phyloP scores from a whole-genome alignment of 345 rosid genomes.

The Garcia nutans region DNA sequence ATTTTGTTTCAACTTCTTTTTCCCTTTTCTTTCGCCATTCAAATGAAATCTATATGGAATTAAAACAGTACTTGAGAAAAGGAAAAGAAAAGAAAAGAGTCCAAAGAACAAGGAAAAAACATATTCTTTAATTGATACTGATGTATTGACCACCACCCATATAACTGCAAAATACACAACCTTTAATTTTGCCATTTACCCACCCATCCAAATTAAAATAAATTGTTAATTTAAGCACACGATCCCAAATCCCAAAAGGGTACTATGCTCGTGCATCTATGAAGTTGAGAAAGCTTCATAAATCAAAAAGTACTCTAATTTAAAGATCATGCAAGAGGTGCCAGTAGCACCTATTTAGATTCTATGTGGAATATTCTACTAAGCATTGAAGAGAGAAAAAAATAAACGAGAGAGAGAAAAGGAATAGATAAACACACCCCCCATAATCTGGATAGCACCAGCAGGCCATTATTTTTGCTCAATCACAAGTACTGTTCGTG shows the following conservation, averaged over 20 bases:
- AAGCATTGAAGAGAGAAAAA: not conserved
- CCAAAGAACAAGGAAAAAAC: not conserved
- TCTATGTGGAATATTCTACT: conserved; percentile 15
- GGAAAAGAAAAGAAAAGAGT: not conserved
- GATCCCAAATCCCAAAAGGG: not conserved
- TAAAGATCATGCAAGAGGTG: conserved; percentile 18
- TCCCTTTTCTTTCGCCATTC: not conserved
- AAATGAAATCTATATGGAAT: no score
- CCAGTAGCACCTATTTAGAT: conserved; percentile 33
- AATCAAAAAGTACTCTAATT: not conserved
- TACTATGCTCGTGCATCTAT: not conserved
- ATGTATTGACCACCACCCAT: conserved; percentile 27
- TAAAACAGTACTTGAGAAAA: not conserved
- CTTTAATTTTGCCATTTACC: conserved; percentile 21
- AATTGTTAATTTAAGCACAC: conserved; percentile 9
- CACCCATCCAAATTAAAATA: conserved; percentile 16
- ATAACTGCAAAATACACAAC: conserved; percentile 26
- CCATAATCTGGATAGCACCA: conserved; percentile 18
- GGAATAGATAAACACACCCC: conserved; percentile 11
- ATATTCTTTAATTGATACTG: conserved; percentile 15
- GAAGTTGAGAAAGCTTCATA: conserved; percentile 15
- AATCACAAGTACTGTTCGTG: conserved; percentile 81
- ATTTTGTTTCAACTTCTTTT: not conserved
- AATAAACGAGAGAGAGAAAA: conserved; percentile 9
- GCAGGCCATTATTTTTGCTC: conserved; percentile 8